Conservation (phyloP, 352 stramenopile species). For the Pythium rishiriense region DNA sequence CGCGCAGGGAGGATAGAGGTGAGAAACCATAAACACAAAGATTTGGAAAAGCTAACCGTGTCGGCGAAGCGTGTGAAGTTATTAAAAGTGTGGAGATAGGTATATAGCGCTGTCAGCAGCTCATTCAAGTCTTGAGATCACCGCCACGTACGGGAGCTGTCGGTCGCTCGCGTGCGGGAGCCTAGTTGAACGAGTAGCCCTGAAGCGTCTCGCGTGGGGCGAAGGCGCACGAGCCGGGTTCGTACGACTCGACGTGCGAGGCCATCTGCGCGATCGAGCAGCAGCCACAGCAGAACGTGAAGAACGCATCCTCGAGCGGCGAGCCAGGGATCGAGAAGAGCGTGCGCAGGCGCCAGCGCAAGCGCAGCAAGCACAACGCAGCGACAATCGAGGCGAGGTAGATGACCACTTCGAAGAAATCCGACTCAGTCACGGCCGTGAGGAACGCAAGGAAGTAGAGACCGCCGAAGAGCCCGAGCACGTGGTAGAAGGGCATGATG, state of each 20-base stretch:
- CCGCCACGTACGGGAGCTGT: neutral
- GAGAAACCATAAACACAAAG: conserved; percentile 13
- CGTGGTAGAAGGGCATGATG: conserved; percentile 58
- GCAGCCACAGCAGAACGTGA: conserved; percentile 61
- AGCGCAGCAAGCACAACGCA: conserved; percentile 41
- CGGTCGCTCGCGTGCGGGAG: neutral
- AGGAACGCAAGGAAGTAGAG: conserved; percentile 61
- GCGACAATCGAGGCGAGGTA: conserved; percentile 40
- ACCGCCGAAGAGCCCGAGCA: conserved; percentile 44
- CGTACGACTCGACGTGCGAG: conserved; percentile 78
- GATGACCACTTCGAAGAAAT: conserved; percentile 56
- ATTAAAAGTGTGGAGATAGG: neutral
- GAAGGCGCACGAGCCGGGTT: conserved; percentile 62
- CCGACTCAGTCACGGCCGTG: conserved; percentile 25
- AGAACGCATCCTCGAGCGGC: conserved; percentile 46
- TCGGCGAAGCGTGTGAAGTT: neutral
- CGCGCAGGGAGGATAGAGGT: conserved; percentile 9
- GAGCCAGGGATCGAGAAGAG: conserved; percentile 68
- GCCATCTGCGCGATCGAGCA: conserved; percentile 82
- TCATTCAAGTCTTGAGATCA: neutral
- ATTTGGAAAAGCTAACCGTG: neutral
- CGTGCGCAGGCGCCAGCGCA: conserved; percentile 61
- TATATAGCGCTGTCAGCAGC: neutral
- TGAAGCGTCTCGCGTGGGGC: conserved; percentile 61
- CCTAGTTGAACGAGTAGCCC: conserved; percentile 60